Conservation (phyloP, 148 eudicot species). For the Vaccinium darrowii region DNA sequence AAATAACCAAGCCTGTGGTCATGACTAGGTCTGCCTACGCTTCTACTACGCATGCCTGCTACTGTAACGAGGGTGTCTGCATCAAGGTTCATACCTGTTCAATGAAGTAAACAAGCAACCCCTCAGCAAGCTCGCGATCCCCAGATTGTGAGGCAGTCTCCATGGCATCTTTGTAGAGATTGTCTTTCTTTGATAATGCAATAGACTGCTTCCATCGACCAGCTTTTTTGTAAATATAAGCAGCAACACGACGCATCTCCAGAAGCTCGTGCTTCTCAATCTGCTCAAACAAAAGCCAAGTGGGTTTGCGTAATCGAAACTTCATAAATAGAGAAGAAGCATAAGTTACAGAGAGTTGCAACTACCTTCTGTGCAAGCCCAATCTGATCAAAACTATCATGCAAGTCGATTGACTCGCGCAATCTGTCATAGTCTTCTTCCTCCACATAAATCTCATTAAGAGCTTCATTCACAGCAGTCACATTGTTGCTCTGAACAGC, state of each 20-base stretch:
- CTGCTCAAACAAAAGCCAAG: slow-evolving; percentile 39
- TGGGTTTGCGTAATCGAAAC: not conserved
- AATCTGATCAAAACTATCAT: slow-evolving; percentile 97
- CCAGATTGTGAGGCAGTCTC: slow-evolving; percentile 99
- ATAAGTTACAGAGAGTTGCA: not conserved
- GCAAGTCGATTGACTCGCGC: slow-evolving; percentile 85
- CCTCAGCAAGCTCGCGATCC: slow-evolving; percentile 96
- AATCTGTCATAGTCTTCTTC: slow-evolving; percentile 98
- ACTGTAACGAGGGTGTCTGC: too few species aligned
- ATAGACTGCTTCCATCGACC: slow-evolving; percentile 99
- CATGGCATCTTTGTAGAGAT: slow-evolving; percentile 93
- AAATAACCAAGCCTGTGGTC: not conserved
- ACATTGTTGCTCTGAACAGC: slow-evolving; percentile 97
- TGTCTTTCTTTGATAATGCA: slow-evolving; percentile 89
- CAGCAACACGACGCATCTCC: slow-evolving; percentile 98
- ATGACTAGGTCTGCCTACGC: not conserved
- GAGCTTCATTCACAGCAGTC: slow-evolving; percentile 91
- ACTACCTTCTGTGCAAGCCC: slow-evolving; percentile 93
- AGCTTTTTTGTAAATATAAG: slow-evolving; percentile 93
- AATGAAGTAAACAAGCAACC: slow-evolving; percentile 89
- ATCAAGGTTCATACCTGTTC: slow-evolving; percentile 54
- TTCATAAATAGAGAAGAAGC: not conserved
- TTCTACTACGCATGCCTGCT: too few species aligned
- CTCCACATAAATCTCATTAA: slow-evolving; percentile 94
- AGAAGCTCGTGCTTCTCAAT: slow-evolving; percentile 95